These are phyloP conservation scores for Rhizomucor pusillus DNA, from an alignment of 371 early-diverging fungal species.

Conservation along the genomic window DNA sequence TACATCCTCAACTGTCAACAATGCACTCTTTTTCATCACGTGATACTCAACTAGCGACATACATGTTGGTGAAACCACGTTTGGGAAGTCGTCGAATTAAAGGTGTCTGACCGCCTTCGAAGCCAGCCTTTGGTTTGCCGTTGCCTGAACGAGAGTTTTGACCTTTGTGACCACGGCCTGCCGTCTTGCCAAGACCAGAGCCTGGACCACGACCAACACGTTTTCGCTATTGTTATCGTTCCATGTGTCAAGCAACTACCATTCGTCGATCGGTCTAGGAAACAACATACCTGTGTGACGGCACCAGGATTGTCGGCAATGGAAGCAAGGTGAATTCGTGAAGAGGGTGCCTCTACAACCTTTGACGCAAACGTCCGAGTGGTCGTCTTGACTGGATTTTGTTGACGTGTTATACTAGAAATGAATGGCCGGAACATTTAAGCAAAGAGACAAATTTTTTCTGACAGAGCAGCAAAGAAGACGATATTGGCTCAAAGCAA, in stretches of 20 bases:
- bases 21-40: no score
- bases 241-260: no score
- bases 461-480: no score
- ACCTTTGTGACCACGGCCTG: conserved; percentile 94
- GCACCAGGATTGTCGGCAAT: conserved; percentile 51
- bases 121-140: conserved; percentile 78
- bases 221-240: conserved; percentile 39
- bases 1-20: conserved; percentile 13
- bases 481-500: no score
- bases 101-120: conserved; percentile 95
- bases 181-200: conserved; percentile 87
- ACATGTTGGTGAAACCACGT: conserved; percentile 83
- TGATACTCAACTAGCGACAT: conserved; percentile 23
- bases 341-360: conserved; percentile 28
- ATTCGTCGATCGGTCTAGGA: no score
- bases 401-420: no score
- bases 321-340: conserved; percentile 35
- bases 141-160: conserved; percentile 84
- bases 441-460: no score
- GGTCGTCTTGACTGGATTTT: not conserved
- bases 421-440: no score
- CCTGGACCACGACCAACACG: conserved; percentile 87
- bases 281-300: conserved; percentile 37
- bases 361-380: conserved; percentile 26
- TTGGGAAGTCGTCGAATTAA: conserved; percentile 84